A percentile compares a stretch with the other conserved stretches of the same genome.
Conservation (phyloP, 1,284 basidiomycete genomes). For the Tilletiaria anomala region DNA sequence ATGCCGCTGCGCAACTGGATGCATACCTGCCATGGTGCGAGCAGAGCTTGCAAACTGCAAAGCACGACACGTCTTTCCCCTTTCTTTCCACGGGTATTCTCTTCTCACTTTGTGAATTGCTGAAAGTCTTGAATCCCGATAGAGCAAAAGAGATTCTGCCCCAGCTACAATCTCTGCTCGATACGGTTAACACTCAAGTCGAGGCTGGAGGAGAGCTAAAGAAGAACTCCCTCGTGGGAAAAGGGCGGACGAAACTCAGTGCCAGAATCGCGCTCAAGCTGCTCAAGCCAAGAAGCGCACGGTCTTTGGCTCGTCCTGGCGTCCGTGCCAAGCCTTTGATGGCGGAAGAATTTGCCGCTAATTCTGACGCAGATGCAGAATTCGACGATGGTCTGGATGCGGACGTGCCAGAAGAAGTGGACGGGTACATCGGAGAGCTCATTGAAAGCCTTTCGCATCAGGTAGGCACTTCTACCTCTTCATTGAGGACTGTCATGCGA, state of each 20-base stretch:
- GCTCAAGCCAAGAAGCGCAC: no score
- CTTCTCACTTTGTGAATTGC: constrained; percentile 58
- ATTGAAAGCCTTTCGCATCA: constrained; percentile 44
- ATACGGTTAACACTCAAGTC: background rate
- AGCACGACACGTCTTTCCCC: constrained; percentile 47
- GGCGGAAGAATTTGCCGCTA: background rate
- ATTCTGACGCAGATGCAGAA: background rate
- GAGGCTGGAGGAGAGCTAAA: background rate
- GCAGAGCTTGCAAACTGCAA: no score
- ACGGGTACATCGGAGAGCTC: constrained; percentile 58
- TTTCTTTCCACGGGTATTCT: constrained; percentile 58
- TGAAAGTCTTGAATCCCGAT: constrained; percentile 46
- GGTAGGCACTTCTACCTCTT: no score
- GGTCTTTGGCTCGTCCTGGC: no score
- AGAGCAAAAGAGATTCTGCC: constrained; percentile 11
- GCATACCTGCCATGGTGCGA: no score
- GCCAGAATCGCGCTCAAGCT: background rate
- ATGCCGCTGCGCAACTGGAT: no score
- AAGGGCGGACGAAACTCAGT: background rate
- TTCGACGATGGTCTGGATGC: constrained; percentile 42
- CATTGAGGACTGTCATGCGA: background rate
- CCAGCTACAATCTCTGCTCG: constrained; percentile 10
- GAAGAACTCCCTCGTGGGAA: background rate
- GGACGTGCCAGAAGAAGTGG: constrained; percentile 69
- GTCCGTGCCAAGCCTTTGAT: background rate